Evolutionary conservation across 2,329 filamentous ascomycete genomes (phyloP).

Genomic region (Pleurostoma richardsiae): DNA sequence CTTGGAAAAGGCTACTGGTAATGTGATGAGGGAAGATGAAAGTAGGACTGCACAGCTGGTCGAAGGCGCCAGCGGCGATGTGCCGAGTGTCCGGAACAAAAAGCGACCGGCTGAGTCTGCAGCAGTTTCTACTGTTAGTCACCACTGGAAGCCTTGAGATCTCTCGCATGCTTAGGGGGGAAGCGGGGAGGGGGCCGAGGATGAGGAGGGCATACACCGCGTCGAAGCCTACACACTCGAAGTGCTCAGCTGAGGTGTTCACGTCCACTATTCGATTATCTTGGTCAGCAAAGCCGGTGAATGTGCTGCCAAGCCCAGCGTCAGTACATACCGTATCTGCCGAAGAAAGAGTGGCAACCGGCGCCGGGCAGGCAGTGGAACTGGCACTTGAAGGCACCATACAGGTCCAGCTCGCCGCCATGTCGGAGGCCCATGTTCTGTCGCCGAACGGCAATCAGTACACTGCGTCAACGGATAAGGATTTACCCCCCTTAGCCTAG

Average conservation of each 20-base stretch:
- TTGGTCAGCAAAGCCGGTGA: too few species aligned
- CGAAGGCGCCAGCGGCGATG: constrained; percentile 16
- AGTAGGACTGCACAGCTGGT: constrained; percentile 13
- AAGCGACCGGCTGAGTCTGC: constrained; percentile 13
- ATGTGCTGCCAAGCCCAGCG: too few species aligned
- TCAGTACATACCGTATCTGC: constrained; percentile 8
- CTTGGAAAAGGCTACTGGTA: too few species aligned
- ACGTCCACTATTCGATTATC: constrained; percentile 3
- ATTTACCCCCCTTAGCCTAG: too few species aligned
- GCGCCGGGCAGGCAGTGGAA: constrained; percentile 17
- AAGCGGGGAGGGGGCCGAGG: neutral
- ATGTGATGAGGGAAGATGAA: too few species aligned
- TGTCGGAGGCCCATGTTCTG: constrained; percentile 11
- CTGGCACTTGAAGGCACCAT: constrained; percentile 22
- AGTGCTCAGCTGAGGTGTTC: constrained; percentile 4
- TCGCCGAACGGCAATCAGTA: neutral
- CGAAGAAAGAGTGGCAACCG: constrained; percentile 18
- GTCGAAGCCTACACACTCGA: constrained; percentile 9
- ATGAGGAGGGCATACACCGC: constrained; percentile 4
- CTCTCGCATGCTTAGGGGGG: neutral
- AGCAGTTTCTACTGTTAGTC: too few species aligned
- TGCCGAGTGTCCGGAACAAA: constrained; percentile 12
- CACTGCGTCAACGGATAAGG: neutral
- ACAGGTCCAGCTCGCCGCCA: constrained; percentile 11
- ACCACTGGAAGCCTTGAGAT: too few species aligned